phyloP scores from a whole-genome alignment of 2,329 filamentous ascomycete species.

The Fusarium aywerte region DNA sequence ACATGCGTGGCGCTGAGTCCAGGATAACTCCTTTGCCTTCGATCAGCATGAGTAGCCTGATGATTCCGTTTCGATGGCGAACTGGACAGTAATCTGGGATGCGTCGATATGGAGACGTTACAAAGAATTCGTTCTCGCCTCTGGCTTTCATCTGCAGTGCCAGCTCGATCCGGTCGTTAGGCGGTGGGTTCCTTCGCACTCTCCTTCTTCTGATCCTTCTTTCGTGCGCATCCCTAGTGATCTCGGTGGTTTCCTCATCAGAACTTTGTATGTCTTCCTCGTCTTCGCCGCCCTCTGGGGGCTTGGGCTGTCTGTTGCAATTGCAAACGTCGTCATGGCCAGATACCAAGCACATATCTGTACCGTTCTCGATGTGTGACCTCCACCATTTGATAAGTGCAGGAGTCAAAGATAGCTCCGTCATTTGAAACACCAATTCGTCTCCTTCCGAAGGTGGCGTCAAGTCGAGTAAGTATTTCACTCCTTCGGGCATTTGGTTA shows the following conservation, averaged over 20 bases:
- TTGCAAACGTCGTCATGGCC: constrained; percentile 57
- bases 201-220: not conserved
- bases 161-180: constrained; percentile 1
- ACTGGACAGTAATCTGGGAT: constrained; percentile 71
- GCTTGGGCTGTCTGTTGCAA: constrained; percentile 39
- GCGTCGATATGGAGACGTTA: constrained; percentile 48
- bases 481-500: constrained; percentile 53
- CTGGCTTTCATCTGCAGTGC: constrained; percentile 42
- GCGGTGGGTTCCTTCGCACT: not conserved
- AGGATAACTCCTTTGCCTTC: constrained; percentile 64
- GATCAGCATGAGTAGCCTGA: constrained; percentile 69
- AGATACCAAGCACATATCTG: constrained; percentile 44
- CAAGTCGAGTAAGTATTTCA: constrained; percentile 71
- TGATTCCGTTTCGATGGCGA: constrained; percentile 71
- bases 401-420: constrained; percentile 66
- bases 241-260: not conserved
- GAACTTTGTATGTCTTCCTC: not conserved
- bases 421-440: constrained; percentile 68
- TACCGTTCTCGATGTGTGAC: constrained; percentile 50
- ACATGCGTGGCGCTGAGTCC: constrained; percentile 73
- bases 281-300: not conserved
- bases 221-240: not conserved
- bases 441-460: constrained; percentile 71
- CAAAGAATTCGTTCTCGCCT: constrained; percentile 32
- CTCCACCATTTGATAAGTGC: constrained; percentile 67